Conservation (phyloP, 495 filamentous ascomycete genomes). For the Aspergillus mulundensis region DNA sequence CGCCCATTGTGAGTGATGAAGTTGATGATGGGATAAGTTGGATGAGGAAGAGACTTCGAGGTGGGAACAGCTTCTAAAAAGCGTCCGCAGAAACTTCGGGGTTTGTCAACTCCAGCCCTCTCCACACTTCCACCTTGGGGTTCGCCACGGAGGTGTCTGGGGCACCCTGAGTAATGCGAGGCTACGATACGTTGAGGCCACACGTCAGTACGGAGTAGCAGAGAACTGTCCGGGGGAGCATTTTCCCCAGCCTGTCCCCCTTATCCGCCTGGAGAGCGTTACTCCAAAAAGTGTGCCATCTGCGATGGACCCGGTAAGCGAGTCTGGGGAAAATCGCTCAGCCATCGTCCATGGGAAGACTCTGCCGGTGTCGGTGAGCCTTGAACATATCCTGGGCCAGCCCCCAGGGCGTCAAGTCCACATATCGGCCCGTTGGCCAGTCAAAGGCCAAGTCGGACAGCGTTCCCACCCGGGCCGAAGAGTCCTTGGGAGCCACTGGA, state of each 20-base stretch:
- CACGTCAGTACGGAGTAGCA: neutral
- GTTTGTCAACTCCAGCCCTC: slow-evolving; percentile 5
- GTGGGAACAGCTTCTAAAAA: neutral
- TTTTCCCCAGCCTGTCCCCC: slow-evolving; percentile 1
- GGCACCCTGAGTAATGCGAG: neutral
- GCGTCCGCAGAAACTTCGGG: slow-evolving; percentile 5
- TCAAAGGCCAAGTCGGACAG: slow-evolving; percentile 10
- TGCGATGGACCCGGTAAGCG: neutral
- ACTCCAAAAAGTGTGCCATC: neutral
- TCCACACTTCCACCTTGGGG: neutral
- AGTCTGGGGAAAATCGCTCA: neutral
- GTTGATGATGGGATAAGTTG: neutral
- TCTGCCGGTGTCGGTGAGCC: neutral
- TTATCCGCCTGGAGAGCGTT: neutral
- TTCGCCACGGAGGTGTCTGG: neutral
- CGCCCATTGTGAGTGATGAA: neutral
- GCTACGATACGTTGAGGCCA: neutral
- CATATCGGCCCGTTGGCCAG: slow-evolving; percentile 21
- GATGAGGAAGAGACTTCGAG: neutral
- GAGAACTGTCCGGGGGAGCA: slow-evolving; percentile 3
- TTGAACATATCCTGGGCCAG: no score
- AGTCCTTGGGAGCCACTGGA: neutral
- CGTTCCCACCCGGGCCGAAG: slow-evolving; percentile 16
- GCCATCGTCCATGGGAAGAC: neutral
- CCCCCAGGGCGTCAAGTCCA: neutral